phyloP scores from a whole-genome alignment of 768 basidiomycete species.

The Kwoniella newhampshirensis region DNA sequence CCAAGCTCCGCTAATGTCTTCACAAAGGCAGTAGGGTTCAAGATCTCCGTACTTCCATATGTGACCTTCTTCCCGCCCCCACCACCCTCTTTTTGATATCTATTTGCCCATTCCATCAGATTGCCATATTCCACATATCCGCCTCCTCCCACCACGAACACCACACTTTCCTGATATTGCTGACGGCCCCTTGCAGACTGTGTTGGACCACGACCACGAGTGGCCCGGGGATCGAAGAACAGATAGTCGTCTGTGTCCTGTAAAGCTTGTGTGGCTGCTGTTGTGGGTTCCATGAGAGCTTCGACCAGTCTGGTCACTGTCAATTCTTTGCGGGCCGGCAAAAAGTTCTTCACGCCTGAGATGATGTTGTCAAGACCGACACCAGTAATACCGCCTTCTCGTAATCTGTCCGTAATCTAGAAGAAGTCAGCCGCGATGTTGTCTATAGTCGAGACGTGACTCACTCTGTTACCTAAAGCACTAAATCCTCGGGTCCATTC shows the following conservation, averaged over 20 bases:
- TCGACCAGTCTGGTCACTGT: conserved; percentile 90
- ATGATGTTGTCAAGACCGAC: conserved; percentile 82
- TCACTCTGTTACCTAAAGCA: conserved; percentile 80
- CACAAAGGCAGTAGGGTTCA: conserved; percentile 85
- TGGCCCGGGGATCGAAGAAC: conserved; percentile 85
- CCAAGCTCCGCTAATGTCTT: conserved; percentile 61
- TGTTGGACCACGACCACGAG: conserved; percentile 57
- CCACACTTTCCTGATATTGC: conserved; percentile 77
- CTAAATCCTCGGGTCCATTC: conserved; percentile 94
- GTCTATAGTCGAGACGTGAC: conserved; percentile 31
- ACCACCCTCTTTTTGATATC: conserved; percentile 36
- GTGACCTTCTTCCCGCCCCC: conserved; percentile 72
- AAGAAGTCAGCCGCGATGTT: conserved; percentile 10
- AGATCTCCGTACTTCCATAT: conserved; percentile 93
- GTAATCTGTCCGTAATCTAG: conserved; percentile 85
- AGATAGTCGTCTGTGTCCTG: conserved; percentile 96
- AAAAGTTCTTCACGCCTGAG: conserved; percentile 95
- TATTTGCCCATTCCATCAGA: conserved; percentile 82
- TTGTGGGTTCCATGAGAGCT: conserved; percentile 94
- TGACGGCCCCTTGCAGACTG: conserved; percentile 59
- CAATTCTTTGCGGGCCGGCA: conserved; percentile 86
- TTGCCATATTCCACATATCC: conserved; percentile 98
- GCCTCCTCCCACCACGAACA: conserved; percentile 95
- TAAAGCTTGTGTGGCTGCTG: conserved; percentile 88
- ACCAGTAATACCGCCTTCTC: conserved; percentile 74